Evolutionary conservation across 495 filamentous ascomycete species (phyloP), one percentile per base, ranked within the genome.

Genomic region (Xylaria grammica): DNA sequence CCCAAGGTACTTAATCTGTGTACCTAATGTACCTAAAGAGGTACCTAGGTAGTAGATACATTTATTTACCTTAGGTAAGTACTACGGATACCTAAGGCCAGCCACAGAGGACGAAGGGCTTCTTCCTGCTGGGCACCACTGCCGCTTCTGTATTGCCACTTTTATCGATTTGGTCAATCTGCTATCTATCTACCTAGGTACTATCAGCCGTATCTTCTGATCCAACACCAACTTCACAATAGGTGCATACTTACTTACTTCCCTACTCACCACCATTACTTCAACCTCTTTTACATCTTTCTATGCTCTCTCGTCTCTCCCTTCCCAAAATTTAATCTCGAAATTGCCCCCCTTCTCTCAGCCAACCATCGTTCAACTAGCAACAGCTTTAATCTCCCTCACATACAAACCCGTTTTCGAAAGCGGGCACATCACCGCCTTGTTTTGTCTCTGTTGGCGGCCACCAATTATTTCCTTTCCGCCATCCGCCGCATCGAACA

Each of bases 111-210:
- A 42, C 6, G 15, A 17, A 17, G 8, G 8, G 40, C 40, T 10
- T 17, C 40, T 42, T 36, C 4, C 19, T 29, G 46, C 3, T 50
- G 13, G 11, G 9, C 20, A 50, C n/a, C 20, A 8, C 46, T 24
- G 15, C 19, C 46, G 6, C 4, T 24, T 5, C 46, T 24, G n/a
- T n/a, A 29, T 24, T 22, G 26, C 10, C 30, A 15, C 27, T 60
- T 60, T 60, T 60, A 60, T 60, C 57, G 42, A 49, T 60, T 49
- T 49, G 44, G 42, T 30, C 27, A 27, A 26, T 48, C 56, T 59
- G 38, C 56, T 40, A 42, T 59, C 56, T 34, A 34, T 42, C 40
- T 42, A 42, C 17, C 40, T n/a, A 42, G 40, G 7, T 36, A 11
- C 34, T 15, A 15, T 29, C 56, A 56, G 42, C 56, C 42, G 19